Conservation (phyloP, 2,329 filamentous ascomycete genomes). For the Pseudomassariella vexata region DNA sequence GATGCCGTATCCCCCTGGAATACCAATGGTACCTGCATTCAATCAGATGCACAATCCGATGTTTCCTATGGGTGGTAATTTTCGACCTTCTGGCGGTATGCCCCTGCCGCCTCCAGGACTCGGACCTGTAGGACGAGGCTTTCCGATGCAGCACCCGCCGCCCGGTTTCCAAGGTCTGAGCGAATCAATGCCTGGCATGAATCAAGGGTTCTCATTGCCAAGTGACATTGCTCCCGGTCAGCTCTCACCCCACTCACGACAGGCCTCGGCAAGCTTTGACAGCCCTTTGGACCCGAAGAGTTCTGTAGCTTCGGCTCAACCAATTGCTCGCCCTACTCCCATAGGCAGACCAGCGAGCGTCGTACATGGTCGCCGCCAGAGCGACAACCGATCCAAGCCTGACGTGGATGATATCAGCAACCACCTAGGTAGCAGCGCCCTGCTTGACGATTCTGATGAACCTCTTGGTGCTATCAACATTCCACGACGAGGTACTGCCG, state of each 20-base stretch:
- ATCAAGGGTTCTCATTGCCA: slow-evolving; percentile 29
- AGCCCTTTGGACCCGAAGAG: slow-evolving; percentile 27
- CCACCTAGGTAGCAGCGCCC: slow-evolving; percentile 83
- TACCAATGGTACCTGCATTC: slow-evolving; percentile 49
- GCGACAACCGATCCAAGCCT: slow-evolving; percentile 38
- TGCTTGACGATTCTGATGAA: slow-evolving; percentile 70
- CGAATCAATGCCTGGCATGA: slow-evolving; percentile 32
- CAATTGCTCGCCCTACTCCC: slow-evolving; percentile 76
- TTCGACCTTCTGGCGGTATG: slow-evolving; percentile 42
- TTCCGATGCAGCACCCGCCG: slow-evolving; percentile 38
- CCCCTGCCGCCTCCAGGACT: slow-evolving; percentile 45
- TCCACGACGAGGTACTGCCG: slow-evolving; percentile 42
- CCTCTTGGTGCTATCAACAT: slow-evolving; percentile 34
- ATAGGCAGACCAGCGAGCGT: slow-evolving; percentile 83
- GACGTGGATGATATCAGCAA: slow-evolving; percentile 69
- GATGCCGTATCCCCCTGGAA: slow-evolving; percentile 50
- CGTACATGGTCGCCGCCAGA: slow-evolving; percentile 42
- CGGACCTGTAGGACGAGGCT: slow-evolving; percentile 37
- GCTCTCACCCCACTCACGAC: slow-evolving; percentile 61
- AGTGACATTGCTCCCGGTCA: slow-evolving; percentile 26
- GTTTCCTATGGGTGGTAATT: slow-evolving; percentile 34
- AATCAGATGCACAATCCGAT: slow-evolving; percentile 32
- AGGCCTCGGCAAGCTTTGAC: slow-evolving; percentile 67
- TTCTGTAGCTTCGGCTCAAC: slow-evolving; percentile 51
- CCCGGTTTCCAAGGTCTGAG: slow-evolving; percentile 47